Evolutionary conservation across 176 grass and related monocot species (phyloP).

Genomic region (sorghum (Sorghum bicolor)): DNA sequence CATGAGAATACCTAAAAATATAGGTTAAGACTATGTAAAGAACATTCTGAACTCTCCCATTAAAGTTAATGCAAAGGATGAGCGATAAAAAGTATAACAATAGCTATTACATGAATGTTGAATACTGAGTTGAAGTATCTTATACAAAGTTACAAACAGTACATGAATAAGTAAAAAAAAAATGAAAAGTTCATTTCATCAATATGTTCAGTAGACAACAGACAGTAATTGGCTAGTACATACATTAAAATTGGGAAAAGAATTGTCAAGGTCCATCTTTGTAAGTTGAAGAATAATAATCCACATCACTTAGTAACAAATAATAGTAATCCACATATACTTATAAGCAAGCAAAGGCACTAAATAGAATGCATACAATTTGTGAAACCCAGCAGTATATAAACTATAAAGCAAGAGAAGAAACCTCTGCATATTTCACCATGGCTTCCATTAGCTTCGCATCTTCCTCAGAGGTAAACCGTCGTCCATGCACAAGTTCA

Average conservation of each 20-base stretch:
- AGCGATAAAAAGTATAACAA: not conserved
- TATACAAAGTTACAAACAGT: conserved; percentile 1
- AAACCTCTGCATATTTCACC: conserved; percentile 50
- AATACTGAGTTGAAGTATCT: not conserved
- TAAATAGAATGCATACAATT: not conserved
- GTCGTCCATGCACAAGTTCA: conserved; percentile 42
- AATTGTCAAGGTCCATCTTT: not conserved
- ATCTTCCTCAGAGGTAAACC: conserved; percentile 69
- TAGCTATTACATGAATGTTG: not conserved
- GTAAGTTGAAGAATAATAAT: not conserved
- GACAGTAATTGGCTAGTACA: not conserved
- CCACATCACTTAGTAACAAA: not conserved
- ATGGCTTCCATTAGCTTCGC: conserved; percentile 45
- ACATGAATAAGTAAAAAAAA: not conserved
- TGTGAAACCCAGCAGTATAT: not conserved
- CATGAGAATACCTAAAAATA: not conserved
- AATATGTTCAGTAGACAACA: not conserved
- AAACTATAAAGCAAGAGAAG: conserved; percentile 6
- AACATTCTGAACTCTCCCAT: conserved; percentile 8
- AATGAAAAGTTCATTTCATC: not conserved
- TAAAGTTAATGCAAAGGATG: not conserved
- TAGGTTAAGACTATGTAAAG: not conserved
- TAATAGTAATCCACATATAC: not conserved
- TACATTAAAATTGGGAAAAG: not conserved
- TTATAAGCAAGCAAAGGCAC: not conserved